A percentile compares a stretch with the other conserved stretches of the same genome.
phyloP scores from a whole-genome alignment of 2,329 filamentous ascomycete species.

The Tolypocladium ovalisporum region DNA sequence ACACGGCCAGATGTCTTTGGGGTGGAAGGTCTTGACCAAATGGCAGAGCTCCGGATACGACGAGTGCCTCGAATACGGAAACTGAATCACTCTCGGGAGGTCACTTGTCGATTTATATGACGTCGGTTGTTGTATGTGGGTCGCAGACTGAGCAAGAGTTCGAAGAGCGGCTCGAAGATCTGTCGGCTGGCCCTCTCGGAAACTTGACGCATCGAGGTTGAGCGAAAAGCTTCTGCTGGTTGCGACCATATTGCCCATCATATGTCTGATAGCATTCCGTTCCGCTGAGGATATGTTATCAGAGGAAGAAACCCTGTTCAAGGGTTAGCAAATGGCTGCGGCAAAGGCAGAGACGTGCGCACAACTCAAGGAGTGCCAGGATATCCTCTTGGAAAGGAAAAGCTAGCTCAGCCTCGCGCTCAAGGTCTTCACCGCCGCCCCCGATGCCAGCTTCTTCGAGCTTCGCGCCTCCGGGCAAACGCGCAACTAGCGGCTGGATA shows the following conservation, averaged over 20 bases:
- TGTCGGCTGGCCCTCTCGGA: conserved; percentile 8
- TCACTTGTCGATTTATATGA: not conserved
- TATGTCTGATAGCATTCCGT: conserved; percentile 2
- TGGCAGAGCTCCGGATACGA: conserved; percentile 71
- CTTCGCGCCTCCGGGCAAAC: conserved; percentile 46
- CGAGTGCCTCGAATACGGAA: conserved; percentile 84
- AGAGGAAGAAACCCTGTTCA: conserved; percentile 9
- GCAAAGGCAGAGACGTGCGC: not conserved
- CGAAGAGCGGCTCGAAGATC: conserved; percentile 1
- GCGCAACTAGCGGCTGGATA: conserved; percentile 69
- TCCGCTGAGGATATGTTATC: conserved; percentile 3
- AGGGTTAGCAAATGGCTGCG: not conserved
- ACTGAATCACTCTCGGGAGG: conserved; percentile 39
- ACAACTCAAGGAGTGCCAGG: conserved; percentile 32
- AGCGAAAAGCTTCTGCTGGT: conserved; percentile 16
- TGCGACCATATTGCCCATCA: conserved; percentile 6
- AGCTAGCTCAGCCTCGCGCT: conserved; percentile 56
- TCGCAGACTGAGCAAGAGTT: not conserved
- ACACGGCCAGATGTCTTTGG: conserved; percentile 72
- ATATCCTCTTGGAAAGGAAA: conserved; percentile 42
- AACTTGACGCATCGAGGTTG: conserved; percentile 9
- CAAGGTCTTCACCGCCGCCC: conserved; percentile 67
- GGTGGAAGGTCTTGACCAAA: conserved; percentile 56
- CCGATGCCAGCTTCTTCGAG: conserved; percentile 67
- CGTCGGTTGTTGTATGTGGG: no score